Evolutionary conservation across 345 rosid genomes (phyloP).

Genomic region (Sisymbrium irio): DNA sequence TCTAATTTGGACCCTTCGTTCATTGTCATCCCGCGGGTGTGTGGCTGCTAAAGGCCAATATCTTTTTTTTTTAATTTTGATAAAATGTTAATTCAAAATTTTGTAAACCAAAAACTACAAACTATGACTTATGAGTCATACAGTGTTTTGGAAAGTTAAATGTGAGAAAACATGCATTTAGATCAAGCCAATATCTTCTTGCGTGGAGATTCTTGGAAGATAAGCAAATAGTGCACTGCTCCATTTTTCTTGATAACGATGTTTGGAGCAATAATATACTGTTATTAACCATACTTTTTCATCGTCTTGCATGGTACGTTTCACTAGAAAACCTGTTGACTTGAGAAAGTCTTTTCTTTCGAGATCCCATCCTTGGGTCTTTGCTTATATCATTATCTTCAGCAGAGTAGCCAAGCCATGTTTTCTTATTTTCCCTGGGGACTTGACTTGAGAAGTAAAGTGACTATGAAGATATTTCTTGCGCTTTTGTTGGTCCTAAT

Average conservation of each 20-base stretch:
- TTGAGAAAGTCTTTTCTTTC: not conserved
- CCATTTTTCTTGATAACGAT: not conserved
- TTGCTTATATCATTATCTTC: not conserved
- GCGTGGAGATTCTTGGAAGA: not conserved
- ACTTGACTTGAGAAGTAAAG: not conserved
- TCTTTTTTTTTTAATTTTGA: too few species aligned
- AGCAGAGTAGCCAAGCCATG: not conserved
- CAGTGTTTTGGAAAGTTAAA: too few species aligned
- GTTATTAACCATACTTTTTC: not conserved
- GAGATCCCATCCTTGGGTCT: too few species aligned
- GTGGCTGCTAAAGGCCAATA: too few species aligned
- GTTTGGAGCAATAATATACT: not conserved
- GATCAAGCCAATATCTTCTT: not conserved
- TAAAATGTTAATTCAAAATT: too few species aligned
- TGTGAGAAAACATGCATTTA: too few species aligned
- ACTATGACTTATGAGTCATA: too few species aligned
- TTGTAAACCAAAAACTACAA: too few species aligned
- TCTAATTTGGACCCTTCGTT: too few species aligned
- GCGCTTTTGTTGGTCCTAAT: not conserved
- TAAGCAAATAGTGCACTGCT: not conserved
- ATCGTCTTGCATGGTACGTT: not conserved
- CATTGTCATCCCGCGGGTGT: too few species aligned
- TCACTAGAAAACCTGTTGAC: not conserved
- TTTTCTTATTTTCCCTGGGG: not conserved
- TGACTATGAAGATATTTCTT: not conserved